A percentile compares a stretch with the other conserved stretches of the same genome.
phyloP scores from a whole-genome alignment of 768 basidiomycete genomes.

The Crucibulum laeve region DNA sequence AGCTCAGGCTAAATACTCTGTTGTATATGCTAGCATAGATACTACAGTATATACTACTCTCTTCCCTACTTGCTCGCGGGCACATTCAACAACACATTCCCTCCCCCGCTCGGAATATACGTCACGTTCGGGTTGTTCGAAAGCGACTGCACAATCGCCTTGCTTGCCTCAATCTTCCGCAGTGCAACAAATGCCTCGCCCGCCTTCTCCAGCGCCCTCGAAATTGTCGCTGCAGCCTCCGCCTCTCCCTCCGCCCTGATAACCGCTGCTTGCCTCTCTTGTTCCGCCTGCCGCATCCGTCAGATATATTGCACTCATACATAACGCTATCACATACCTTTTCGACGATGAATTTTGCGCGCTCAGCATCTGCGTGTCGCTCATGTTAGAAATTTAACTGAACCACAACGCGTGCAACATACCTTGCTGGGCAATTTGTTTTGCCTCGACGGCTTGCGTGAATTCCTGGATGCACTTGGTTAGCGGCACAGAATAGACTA shows the following conservation, averaged over 20 bases:
- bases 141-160: slow-evolving; percentile 91
- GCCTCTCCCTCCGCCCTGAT: slow-evolving; percentile 99
- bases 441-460: slow-evolving; percentile 98
- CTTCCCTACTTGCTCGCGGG: slow-evolving; percentile 47
- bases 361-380: slow-evolving; percentile 80
- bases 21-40: background rate
- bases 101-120: slow-evolving; percentile 79
- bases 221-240: slow-evolving; percentile 93
- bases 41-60: slow-evolving; percentile 4
- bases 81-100: slow-evolving; percentile 81
- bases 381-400: slow-evolving; percentile 4
- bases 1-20: background rate
- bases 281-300: slow-evolving; percentile 70
- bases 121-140: slow-evolving; percentile 79
- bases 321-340: slow-evolving; percentile 51
- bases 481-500: background rate
- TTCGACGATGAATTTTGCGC: slow-evolving; percentile 98
- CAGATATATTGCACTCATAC: slow-evolving; percentile 3
- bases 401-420: slow-evolving; percentile 9
- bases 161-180: slow-evolving; percentile 95
- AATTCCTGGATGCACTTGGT: slow-evolving; percentile 60
- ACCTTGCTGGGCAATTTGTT: slow-evolving; percentile 99
- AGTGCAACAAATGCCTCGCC: slow-evolving; percentile 95
- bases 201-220: slow-evolving; percentile 84
- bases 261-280: slow-evolving; percentile 97